Conservation (phyloP, 2,329 filamentous ascomycete species). For the Aspergillus niger region DNA sequence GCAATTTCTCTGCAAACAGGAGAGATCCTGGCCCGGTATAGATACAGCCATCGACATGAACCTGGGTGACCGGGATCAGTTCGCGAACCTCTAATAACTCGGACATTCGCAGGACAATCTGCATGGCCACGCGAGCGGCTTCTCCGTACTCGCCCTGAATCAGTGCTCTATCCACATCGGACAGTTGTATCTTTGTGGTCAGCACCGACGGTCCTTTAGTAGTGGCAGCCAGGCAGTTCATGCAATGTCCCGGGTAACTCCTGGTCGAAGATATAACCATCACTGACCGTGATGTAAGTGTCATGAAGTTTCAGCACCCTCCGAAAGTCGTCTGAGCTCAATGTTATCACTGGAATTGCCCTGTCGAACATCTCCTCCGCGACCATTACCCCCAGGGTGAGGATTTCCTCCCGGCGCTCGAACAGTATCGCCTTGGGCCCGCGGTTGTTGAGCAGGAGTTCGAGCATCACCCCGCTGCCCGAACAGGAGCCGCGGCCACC, state of each 20-base stretch:
- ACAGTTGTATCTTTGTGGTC: conserved; percentile 21
- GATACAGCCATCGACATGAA: conserved; percentile 48
- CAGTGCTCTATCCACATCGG: conserved; percentile 25
- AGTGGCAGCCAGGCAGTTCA: not conserved
- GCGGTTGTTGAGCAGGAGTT: conserved; percentile 45
- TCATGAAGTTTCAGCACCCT: not conserved
- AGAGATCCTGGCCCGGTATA: conserved; percentile 47
- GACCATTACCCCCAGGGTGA: conserved; percentile 50
- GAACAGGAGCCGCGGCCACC: conserved; percentile 52
- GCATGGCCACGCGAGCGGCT: conserved; percentile 41
- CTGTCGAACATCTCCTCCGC: conserved; percentile 44
- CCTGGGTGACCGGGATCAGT: conserved; percentile 44
- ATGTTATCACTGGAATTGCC: conserved; percentile 44
- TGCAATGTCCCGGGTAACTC: not conserved
- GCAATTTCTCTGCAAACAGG: conserved; percentile 40
- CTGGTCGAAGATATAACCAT: not conserved
- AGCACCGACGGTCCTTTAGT: not conserved
- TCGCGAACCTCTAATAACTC: conserved; percentile 34
- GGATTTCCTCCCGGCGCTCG: conserved; percentile 45
- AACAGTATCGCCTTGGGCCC: conserved; percentile 48
- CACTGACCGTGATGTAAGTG: conserved; percentile 10
- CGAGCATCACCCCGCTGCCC: conserved; percentile 50
- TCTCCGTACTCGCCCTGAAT: conserved; percentile 35
- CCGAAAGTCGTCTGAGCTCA: conserved; percentile 24
- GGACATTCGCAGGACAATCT: conserved; percentile 43